Base-by-base conservation (phyloP, 805 yeast species). In the Limtongia smithiae region DNA sequence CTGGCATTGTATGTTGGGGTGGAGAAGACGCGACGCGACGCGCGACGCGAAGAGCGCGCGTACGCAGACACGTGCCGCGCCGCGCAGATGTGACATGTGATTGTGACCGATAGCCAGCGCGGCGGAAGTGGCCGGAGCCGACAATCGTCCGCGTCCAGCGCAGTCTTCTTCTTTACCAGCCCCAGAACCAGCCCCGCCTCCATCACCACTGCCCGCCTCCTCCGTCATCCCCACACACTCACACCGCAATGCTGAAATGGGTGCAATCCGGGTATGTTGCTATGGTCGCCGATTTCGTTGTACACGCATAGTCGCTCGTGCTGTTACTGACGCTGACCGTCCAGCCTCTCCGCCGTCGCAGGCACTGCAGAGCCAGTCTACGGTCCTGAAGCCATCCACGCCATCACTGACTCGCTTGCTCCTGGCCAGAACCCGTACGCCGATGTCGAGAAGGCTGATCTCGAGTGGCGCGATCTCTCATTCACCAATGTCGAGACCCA, bases 311-410 rank as follows among this genome's bases (percentile, higher is more conserved):
- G 31, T 12, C 31, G 7, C 31, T 27, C 31, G 31, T 9, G 39
- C 24, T 11, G 9, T 17, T n/a, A 18, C 9, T n/a, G 20, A 39
- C 18, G n/a, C 35, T 18, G 11, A 18, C n/a, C 8, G 24, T 7
- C 21, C 41, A 43, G 52, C 20, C 25, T 85, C 46, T 86, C 97
- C n/a, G 93, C 94, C 4, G 93, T 89, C 39, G 91, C 97, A 4
- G 98, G 98, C 47, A 80, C 95, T 11, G 96, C 96, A 1, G 98
- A 93, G 68, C 98, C 98, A 22, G 95, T 85, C 65, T 93, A 93
- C 63, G 98, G 98, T 45, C 77, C 83, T 35, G 96, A 84, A 43
- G 94, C 95, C 35, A 86, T 93, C 59, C 91, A 84, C 62, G 79
- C 97, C n/a, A 80, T 90, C 50, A 78, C 85, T 36, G 78, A 78